Conservation (phyloP, 129 eudicot genomes). For the Artemisia annua region DNA sequence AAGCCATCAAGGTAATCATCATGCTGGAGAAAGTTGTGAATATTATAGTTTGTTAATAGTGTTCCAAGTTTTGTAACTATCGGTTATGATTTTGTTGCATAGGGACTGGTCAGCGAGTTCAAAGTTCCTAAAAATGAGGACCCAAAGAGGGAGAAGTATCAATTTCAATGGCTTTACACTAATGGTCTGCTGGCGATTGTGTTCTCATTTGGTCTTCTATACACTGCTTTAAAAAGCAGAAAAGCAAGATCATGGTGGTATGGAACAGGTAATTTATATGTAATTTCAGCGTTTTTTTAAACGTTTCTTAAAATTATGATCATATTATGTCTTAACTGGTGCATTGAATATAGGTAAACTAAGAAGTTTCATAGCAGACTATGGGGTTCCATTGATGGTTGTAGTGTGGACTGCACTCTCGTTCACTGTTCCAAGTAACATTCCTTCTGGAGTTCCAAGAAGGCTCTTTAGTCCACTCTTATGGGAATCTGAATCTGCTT, state of each 20-base stretch:
- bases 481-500: conserved; percentile 41
- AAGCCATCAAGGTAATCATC: conserved; percentile 49
- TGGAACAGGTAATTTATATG: conserved; percentile 38
- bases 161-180: conserved; percentile 58
- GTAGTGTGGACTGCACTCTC: conserved; percentile 48
- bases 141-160: conserved; percentile 26
- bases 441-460: conserved; percentile 63
- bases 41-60: background rate
- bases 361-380: conserved; percentile 51
- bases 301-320: too few relatives aligned
- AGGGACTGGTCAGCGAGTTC: conserved; percentile 64
- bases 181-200: conserved; percentile 56
- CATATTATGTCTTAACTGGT: background rate
- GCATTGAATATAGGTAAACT: conserved; percentile 26
- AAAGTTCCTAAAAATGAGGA: conserved; percentile 45
- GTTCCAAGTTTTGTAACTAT: conserved; percentile 4
- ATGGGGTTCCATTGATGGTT: conserved; percentile 62
- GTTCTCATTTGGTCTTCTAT: conserved; percentile 56
- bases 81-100: background rate
- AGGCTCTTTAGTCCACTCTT: conserved; percentile 51
- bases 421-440: conserved; percentile 42
- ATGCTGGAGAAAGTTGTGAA: background rate
- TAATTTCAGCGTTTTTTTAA: too few relatives aligned
- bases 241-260: conserved; percentile 66
- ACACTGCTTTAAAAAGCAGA: conserved; percentile 54